These are phyloP conservation scores for Globisporangium megalacanthum DNA, from an alignment of 352 stramenopile genomes.

Conservation along the genomic window DNA sequence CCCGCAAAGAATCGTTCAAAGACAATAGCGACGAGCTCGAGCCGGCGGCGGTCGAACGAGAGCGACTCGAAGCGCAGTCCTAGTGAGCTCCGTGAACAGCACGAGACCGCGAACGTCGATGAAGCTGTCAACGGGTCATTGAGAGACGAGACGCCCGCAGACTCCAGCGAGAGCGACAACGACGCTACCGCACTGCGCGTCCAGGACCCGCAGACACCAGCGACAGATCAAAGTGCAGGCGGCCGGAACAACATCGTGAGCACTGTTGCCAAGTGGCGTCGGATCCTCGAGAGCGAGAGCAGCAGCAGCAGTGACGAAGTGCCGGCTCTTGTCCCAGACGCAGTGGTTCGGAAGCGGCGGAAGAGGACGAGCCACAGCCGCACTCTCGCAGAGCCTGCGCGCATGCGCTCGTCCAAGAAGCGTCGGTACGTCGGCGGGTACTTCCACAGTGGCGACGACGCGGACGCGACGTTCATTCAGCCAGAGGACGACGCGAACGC, in stretches of 20 bases:
- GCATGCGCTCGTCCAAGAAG: constrained; percentile 16
- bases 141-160: background rate
- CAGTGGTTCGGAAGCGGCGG: background rate
- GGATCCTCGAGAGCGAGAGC: constrained; percentile 25
- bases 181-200: too few relatives aligned
- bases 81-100: background rate
- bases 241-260: too few relatives aligned
- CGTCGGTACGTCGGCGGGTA: constrained; percentile 72
- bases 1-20: background rate
- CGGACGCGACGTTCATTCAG: constrained; percentile 75
- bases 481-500: constrained; percentile 71
- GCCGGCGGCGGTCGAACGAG: constrained; percentile 1
- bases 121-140: background rate
- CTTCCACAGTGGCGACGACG: constrained; percentile 40
- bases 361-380: background rate
- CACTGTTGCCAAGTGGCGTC: background rate
- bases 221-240: too few relatives aligned
- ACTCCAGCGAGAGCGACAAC: background rate
- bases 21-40: background rate
- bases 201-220: too few relatives aligned
- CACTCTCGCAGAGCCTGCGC: constrained; percentile 3
- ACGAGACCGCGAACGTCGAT: background rate
- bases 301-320: constrained; percentile 2
- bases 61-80: background rate
- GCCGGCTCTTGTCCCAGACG: background rate